phyloP scores from a whole-genome alignment of 805 yeast species.

The Hanseniaspora hatyaiensis region DNA sequence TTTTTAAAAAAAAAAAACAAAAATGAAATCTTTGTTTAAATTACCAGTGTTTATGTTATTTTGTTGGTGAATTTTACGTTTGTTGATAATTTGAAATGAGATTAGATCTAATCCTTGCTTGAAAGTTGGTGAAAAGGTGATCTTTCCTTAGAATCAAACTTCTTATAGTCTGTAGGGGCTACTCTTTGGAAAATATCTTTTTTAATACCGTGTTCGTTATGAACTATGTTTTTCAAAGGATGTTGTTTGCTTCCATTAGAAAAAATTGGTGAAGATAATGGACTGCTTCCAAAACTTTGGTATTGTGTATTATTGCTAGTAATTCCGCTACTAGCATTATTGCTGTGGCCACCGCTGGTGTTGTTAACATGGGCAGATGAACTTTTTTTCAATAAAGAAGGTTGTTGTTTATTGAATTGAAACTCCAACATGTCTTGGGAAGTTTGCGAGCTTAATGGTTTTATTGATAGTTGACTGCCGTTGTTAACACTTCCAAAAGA shows the following conservation, averaged over 20 bases:
- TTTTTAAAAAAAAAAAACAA: no score
- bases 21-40: no score
- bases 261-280: slow-evolving; percentile 17
- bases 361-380: no score
- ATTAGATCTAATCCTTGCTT: slow-evolving; percentile 17
- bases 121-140: slow-evolving; percentile 15
- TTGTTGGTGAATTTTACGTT: not conserved
- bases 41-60: no score
- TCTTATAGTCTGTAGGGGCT: slow-evolving; percentile 13
- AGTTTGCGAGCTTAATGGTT: slow-evolving; percentile 19
- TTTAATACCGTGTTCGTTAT: not conserved
- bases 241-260: slow-evolving; percentile 18
- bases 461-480: slow-evolving; percentile 18
- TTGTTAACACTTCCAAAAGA: slow-evolving; percentile 27
- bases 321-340: slow-evolving; percentile 7
- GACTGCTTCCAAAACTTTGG: slow-evolving; percentile 15
- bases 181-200: slow-evolving; percentile 13
- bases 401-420: slow-evolving; percentile 16
- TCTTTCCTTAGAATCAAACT: slow-evolving; percentile 3
- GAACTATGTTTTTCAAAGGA: slow-evolving; percentile 4
- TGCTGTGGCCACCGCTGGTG: no score
- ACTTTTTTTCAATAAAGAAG: slow-evolving; percentile 16
- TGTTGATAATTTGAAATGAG: not conserved
- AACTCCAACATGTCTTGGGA: slow-evolving; percentile 17
- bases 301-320: slow-evolving; percentile 8